These are phyloP conservation scores for Yarrowia bubula DNA, from an alignment of 805 yeast species.

Conservation along the genomic window DNA sequence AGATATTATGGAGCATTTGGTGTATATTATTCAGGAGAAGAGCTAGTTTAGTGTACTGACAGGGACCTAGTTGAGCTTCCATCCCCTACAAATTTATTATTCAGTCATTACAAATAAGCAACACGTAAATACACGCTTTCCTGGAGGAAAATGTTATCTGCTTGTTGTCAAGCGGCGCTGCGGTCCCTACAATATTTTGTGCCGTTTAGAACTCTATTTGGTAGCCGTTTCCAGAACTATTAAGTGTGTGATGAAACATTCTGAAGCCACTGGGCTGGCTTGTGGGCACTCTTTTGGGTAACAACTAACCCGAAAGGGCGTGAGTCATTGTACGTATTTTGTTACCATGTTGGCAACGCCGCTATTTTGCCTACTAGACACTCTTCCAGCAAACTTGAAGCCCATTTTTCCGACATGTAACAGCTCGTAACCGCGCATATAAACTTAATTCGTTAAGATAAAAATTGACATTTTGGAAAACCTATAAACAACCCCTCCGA, in stretches of 20 bases:
- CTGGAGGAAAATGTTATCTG: too few species aligned
- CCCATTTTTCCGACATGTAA: neutral
- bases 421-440: conserved; percentile 13
- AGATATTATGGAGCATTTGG: neutral
- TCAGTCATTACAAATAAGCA: neutral
- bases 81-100: neutral
- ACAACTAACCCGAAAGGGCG: too few species aligned
- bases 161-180: neutral
- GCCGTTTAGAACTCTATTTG: neutral
- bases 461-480: neutral
- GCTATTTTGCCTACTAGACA: too few species aligned
- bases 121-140: neutral
- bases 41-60: neutral
- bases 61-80: neutral
- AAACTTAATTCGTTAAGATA: neutral
- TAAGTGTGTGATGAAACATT: neutral
- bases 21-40: neutral
- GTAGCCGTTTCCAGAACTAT: neutral
- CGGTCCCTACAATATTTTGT: neutral
- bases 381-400: too few species aligned
- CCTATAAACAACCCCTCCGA: neutral
- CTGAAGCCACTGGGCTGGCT: too few species aligned
- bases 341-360: too few species aligned
- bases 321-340: too few species aligned
- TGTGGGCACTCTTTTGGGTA: too few species aligned